phyloP scores from a whole-genome alignment of 306 rosid species.

The Medicago arabica region DNA sequence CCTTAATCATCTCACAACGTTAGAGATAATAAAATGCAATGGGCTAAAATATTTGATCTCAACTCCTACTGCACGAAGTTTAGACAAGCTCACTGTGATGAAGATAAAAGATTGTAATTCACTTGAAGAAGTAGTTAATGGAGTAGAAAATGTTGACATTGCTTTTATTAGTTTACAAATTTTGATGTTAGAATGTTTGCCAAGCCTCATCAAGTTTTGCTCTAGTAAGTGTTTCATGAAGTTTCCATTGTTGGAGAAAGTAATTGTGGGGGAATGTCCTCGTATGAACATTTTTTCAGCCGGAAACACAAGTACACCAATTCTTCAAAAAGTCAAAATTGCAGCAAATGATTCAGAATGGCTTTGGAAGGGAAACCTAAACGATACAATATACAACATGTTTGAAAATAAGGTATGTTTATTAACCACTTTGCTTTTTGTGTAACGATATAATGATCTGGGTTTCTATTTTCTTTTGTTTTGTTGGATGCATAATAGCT shows the following conservation, averaged over 20 bases:
- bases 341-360: background rate
- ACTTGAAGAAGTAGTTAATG: background rate
- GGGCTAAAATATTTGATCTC: background rate
- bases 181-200: background rate
- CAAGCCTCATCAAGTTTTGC: background rate
- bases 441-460: too few relatives aligned
- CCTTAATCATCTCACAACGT: background rate
- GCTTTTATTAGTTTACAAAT: background rate
- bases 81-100: background rate
- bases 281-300: background rate
- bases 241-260: background rate
- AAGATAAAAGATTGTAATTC: background rate
- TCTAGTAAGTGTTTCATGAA: background rate
- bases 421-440: too few relatives aligned
- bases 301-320: background rate
- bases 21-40: background rate
- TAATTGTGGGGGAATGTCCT: slow-evolving; percentile 16
- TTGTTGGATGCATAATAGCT: too few relatives aligned
- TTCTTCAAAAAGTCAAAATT: background rate
- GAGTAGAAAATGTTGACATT: background rate
- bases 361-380: background rate
- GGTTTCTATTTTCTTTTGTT: too few relatives aligned
- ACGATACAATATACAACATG: slow-evolving; percentile 4
- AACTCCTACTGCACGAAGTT: background rate
- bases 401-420: slow-evolving; percentile 10